These are phyloP conservation scores for Canavalia ensiformis DNA, from an alignment of 306 rosid genomes.

Conservation along the genomic window DNA sequence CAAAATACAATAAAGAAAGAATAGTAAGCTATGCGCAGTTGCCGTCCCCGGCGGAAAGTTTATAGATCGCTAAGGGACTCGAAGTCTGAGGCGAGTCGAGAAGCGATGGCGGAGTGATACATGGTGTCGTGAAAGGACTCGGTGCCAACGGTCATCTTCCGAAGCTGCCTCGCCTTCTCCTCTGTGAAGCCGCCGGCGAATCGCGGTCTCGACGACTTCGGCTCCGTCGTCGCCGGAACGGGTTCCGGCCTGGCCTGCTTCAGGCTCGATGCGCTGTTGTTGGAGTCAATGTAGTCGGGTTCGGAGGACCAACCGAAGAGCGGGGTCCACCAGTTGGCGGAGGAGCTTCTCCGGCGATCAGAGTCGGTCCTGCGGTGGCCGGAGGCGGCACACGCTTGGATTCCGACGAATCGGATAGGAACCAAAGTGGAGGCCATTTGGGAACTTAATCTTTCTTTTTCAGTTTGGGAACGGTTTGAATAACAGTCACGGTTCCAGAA, in stretches of 20 bases:
- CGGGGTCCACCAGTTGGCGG: slow-evolving; percentile 86
- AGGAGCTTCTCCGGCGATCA: slow-evolving; percentile 52
- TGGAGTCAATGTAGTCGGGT: slow-evolving; percentile 80
- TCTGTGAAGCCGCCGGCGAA: slow-evolving; percentile 83
- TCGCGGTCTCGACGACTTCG: slow-evolving; percentile 49
- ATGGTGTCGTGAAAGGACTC: slow-evolving; percentile 82
- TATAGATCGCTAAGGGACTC: slow-evolving; percentile 58
- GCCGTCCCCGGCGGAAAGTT: slow-evolving; percentile 41
- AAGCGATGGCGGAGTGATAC: slow-evolving; percentile 97
- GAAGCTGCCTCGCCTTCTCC: slow-evolving; percentile 89
- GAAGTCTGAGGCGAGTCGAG: slow-evolving; percentile 88
- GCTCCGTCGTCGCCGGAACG: slow-evolving; percentile 10
- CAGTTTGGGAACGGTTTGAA: slow-evolving; percentile 22
- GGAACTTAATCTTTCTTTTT: background rate
- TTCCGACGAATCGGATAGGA: slow-evolving; percentile 46
- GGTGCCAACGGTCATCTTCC: slow-evolving; percentile 67
- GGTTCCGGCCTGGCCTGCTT: slow-evolving; percentile 30
- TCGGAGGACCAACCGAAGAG: slow-evolving; percentile 84
- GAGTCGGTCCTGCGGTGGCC: slow-evolving; percentile 50
- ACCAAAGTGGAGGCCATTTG: slow-evolving; percentile 67
- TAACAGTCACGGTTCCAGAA: background rate
- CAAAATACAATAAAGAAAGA: background rate
- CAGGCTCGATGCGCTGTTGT: slow-evolving; percentile 35
- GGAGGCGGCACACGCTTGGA: slow-evolving; percentile 61
- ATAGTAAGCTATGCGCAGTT: background rate